Conservation (phyloP, 208 protist species). For the Leishmania major region DNA sequence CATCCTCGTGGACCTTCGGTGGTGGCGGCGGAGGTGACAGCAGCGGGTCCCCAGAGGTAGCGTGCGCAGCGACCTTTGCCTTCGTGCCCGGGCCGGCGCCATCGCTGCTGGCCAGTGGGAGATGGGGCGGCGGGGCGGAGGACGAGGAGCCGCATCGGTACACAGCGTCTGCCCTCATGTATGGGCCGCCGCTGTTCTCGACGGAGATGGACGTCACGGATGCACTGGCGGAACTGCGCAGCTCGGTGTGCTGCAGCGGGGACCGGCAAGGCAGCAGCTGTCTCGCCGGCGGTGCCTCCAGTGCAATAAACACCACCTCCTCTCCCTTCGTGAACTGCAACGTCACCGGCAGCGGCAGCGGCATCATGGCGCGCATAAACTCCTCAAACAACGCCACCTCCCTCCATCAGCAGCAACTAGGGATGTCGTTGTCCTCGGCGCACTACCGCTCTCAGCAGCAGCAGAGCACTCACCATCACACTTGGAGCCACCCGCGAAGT, state of each 20-base stretch:
- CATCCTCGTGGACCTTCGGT: not conserved
- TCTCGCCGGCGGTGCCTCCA: not conserved
- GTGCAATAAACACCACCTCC: not conserved
- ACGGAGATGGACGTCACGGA: slow-evolving; percentile 40
- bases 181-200: slow-evolving; percentile 28
- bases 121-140: slow-evolving; percentile 6
- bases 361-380: not conserved
- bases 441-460: not conserved
- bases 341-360: not conserved
- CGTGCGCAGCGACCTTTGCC: not conserved
- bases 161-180: slow-evolving; percentile 4
- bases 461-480: not conserved
- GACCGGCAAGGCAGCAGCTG: slow-evolving; percentile 14
- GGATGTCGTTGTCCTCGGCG: not conserved
- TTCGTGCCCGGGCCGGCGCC: not conserved
- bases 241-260: slow-evolving; percentile 14
- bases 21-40: no score
- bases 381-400: not conserved
- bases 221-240: slow-evolving; percentile 34
- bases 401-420: not conserved
- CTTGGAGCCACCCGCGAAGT: not conserved
- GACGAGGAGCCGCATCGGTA: slow-evolving; percentile 15
- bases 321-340: not conserved
- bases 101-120: not conserved
- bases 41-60: not conserved